Percentiles rank a stretch among this genome's conserved stretches.
Conservation (phyloP, 805 yeast genomes). For the Candida succiphila region DNA sequence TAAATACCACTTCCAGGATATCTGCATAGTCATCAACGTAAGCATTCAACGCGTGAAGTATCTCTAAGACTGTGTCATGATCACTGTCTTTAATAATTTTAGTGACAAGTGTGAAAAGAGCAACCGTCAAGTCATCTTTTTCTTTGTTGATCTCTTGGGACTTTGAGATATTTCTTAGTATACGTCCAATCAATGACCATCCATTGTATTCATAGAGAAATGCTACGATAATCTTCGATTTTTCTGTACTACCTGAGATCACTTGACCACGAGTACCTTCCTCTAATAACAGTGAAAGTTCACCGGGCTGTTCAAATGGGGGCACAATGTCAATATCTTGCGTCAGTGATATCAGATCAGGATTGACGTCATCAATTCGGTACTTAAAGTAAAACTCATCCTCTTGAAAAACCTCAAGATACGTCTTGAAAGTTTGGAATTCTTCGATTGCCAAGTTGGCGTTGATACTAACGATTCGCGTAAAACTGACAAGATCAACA, state of each 20-base stretch:
- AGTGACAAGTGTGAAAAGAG: slow-evolving; percentile 42
- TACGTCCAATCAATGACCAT: slow-evolving; percentile 78
- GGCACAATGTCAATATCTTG: slow-evolving; percentile 34
- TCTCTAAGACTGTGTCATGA: slow-evolving; percentile 13
- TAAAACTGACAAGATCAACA: slow-evolving; percentile 43
- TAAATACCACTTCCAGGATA: slow-evolving; percentile 44
- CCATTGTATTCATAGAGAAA: slow-evolving; percentile 74
- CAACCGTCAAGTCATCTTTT: slow-evolving; percentile 29
- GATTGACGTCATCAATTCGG: slow-evolving; percentile 40
- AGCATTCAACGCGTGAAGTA: slow-evolving; percentile 24
- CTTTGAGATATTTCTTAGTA: slow-evolving; percentile 51
- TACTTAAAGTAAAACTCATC: slow-evolving; percentile 29
- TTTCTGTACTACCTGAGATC: slow-evolving; percentile 16
- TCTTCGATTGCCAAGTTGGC: slow-evolving; percentile 60
- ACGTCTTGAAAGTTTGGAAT: slow-evolving; percentile 48
- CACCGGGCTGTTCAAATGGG: slow-evolving; percentile 37
- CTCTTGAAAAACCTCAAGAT: slow-evolving; percentile 38
- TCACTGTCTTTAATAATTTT: slow-evolving; percentile 32
- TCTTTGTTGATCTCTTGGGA: slow-evolving; percentile 23
- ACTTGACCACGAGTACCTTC: slow-evolving; percentile 64
- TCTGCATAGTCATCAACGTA: slow-evolving; percentile 20
- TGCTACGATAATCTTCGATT: slow-evolving; percentile 32
- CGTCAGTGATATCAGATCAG: slow-evolving; percentile 36
- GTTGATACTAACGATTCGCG: slow-evolving; percentile 52
- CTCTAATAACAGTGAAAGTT: slow-evolving; percentile 32